Base-by-base conservation (phyloP, 2,329 filamentous ascomycete genomes). In the Fusarium sublunatum region DNA sequence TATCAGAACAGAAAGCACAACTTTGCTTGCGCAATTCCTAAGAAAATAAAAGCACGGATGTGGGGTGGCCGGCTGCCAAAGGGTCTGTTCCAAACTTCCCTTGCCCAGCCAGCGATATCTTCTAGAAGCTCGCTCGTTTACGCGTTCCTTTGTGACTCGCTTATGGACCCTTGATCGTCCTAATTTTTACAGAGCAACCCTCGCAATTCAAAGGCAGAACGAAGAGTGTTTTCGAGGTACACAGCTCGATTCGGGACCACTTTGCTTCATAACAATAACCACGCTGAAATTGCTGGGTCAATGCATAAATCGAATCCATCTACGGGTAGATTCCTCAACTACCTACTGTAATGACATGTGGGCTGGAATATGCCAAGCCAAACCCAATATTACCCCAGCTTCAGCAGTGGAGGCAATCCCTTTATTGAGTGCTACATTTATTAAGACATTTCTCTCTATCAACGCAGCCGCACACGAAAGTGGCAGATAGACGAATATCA, bases 101-200 rank as follows among this genome's bases (percentile, higher is more conserved):
- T 22, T 31, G 34, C 19, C n/a, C n/a, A n/a, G n/a, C 32, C 13
- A 26, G n/a, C 9, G 26, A 51, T 22, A 43, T 42, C 25, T 70
- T 70, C 65, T 65, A 69, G 68, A 69, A 70, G 38, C 28, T 28
- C 32, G 8, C 35, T 45, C 15, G 15, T 41, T 53, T 54, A 22
- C 24, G 28, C 43, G 36, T 25, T 41, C 32, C 32, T 15, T 19
- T 31, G 32, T 41, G 49, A 64, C 41, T 50, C 46, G 24, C 34
- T 12, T 36, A 13, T 25, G 31, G 29, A 47, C n/a, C 53, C 53
- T 31, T n/a, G 43, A 12, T 48, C 15, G 25, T 15, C 31, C 15
- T 50, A 19, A 7, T 6, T 12, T 42, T 39, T 28, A 47, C 46
- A 25, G 40, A 53, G 6, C 22, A 54, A 26, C 19, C 40, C 40